Conservation (phyloP, 352 stramenopile species). For the Phytopythium cucurbitacearum region DNA sequence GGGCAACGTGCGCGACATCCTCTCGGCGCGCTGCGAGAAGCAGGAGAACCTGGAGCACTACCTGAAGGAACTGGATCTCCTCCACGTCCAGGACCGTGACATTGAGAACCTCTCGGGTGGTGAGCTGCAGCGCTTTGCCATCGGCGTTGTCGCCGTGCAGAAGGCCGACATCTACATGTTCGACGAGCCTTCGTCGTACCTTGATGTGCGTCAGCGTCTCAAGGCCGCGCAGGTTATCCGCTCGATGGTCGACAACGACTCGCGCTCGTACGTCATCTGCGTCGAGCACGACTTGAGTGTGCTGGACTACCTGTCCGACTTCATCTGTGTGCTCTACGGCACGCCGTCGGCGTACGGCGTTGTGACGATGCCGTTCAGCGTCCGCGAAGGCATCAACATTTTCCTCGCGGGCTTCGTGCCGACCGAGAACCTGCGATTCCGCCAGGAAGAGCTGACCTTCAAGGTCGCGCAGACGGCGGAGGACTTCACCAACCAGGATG, state of each 20-base stretch:
- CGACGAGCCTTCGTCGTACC: slow-evolving; percentile 99
- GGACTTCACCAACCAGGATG: slow-evolving; percentile 80
- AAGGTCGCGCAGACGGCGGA: slow-evolving; percentile 96
- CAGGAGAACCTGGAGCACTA: slow-evolving; percentile 78
- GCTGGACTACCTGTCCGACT: slow-evolving; percentile 99
- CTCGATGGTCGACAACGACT: slow-evolving; percentile 90
- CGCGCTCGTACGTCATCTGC: slow-evolving; percentile 95
- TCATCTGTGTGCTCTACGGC: slow-evolving; percentile 99
- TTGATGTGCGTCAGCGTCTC: slow-evolving; percentile 99
- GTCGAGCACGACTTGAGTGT: slow-evolving; percentile 99
- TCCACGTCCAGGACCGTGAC: slow-evolving; percentile 96
- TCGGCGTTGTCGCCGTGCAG: slow-evolving; percentile 94
- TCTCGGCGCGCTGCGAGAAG: slow-evolving; percentile 93
- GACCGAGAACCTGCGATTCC: slow-evolving; percentile 99
- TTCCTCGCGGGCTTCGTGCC: slow-evolving; percentile 99
- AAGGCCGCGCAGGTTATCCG: slow-evolving; percentile 98
- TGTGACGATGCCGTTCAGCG: slow-evolving; percentile 99
- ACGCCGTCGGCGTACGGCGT: slow-evolving; percentile 98
- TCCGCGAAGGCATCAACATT: slow-evolving; percentile 99
- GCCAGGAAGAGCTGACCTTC: slow-evolving; percentile 98
- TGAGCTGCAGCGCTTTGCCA: slow-evolving; percentile 99
- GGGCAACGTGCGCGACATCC: slow-evolving; percentile 92
- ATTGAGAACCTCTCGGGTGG: slow-evolving; percentile 96
- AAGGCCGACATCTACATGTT: slow-evolving; percentile 99
- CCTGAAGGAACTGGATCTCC: slow-evolving; percentile 92